Evolutionary conservation across 2,329 filamentous ascomycete genomes (phyloP).

Genomic region (Fusarium pseudocircinatum): DNA sequence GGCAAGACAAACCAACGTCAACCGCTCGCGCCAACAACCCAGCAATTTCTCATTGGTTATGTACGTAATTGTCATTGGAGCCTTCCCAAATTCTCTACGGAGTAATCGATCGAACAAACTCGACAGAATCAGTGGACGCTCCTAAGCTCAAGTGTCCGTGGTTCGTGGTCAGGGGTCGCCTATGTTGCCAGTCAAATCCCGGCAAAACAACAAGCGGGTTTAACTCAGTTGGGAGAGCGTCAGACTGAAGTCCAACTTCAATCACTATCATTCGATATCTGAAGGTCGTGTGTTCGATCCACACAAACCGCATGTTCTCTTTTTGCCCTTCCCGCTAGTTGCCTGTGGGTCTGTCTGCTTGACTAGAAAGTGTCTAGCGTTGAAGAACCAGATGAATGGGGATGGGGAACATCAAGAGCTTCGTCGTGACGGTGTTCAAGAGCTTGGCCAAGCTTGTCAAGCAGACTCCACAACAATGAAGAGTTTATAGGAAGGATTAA

Average conservation of each 20-base stretch:
- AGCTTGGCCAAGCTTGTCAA: not conserved
- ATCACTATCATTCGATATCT: conserved; percentile 1
- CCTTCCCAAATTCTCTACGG: fast-evolving
- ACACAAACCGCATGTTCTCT: not conserved
- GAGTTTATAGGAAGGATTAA: not conserved
- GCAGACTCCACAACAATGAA: not conserved
- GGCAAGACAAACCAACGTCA: not conserved
- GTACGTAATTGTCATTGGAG: not conserved
- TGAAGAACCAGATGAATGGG: not conserved
- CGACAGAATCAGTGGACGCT: not conserved
- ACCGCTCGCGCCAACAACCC: not conserved
- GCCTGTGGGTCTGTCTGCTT: not conserved
- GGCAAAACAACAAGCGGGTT: not conserved
- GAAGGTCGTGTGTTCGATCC: conserved; percentile 16
- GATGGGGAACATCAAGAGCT: not conserved
- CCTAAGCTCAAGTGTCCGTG: not conserved
- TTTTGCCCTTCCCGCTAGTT: not conserved
- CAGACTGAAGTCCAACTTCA: conserved; percentile 11
- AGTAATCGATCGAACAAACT: not conserved
- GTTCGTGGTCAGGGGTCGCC: not conserved
- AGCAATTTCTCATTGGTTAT: not conserved
- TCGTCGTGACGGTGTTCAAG: not conserved
- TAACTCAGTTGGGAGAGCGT: conserved; percentile 17
- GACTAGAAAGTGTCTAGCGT: not conserved
- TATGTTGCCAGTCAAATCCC: not conserved